Conservation (phyloP, 495 filamentous ascomycete species). For the Penicillium lividum region DNA sequence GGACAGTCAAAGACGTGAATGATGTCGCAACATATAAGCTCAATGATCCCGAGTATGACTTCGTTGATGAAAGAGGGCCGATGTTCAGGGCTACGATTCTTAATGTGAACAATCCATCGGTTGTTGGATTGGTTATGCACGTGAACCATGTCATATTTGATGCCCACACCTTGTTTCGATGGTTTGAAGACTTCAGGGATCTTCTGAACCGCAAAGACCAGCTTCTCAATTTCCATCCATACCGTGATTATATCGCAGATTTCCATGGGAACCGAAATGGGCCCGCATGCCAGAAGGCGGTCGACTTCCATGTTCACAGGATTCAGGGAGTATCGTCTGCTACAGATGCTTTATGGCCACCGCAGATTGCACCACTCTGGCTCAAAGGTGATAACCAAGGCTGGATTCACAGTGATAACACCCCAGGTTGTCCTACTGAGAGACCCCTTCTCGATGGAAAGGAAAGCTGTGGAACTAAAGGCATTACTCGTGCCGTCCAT, state of each 20-base stretch:
- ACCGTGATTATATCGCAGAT: neutral
- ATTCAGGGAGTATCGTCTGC: neutral
- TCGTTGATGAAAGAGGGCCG: constrained; percentile 6
- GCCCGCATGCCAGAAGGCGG: neutral
- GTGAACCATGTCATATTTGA: constrained; percentile 13
- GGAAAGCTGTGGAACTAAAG: constrained; percentile 1
- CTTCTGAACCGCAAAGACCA: neutral
- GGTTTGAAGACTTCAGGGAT: constrained; percentile 2
- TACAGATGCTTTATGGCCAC: neutral
- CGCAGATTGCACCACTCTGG: neutral
- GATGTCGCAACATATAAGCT: constrained; percentile 1
- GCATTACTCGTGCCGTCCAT: neutral
- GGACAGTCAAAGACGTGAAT: neutral
- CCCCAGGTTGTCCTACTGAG: neutral
- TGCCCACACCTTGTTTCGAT: constrained; percentile 4
- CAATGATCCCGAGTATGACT: constrained; percentile 6
- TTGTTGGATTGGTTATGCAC: constrained; percentile 10
- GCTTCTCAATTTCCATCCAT: neutral
- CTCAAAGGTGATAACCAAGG: constrained; percentile 1
- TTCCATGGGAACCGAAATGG: neutral
- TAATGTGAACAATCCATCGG: neutral
- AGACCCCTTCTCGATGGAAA: neutral
- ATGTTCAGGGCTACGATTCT: constrained; percentile 11
- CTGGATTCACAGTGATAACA: neutral
- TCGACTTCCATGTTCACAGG: neutral